Percentiles rank a stretch among this genome's conserved stretches.
These are phyloP conservation scores for Candida koratica DNA, from an alignment of 805 yeast genomes.

Conservation along the genomic window DNA sequence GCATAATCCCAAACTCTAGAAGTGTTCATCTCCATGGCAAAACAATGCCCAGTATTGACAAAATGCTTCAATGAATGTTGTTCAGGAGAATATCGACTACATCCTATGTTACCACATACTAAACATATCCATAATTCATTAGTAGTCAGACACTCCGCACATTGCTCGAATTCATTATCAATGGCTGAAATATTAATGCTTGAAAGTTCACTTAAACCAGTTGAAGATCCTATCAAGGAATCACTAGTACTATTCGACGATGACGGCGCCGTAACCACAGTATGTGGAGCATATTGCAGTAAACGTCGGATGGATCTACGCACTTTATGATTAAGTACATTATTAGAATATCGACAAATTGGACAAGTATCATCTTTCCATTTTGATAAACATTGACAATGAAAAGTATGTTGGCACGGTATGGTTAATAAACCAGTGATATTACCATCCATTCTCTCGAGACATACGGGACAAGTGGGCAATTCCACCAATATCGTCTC, in stretches of 20 bases:
- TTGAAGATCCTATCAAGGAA: not conserved
- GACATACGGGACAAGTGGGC: constrained; percentile 91
- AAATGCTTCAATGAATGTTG: constrained; percentile 86
- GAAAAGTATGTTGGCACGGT: constrained; percentile 91
- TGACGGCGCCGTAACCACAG: not conserved
- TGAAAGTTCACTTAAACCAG: not conserved
- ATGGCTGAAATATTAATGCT: constrained; percentile 7
- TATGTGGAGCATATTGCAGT: constrained; percentile 19
- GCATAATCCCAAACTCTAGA: constrained; percentile 95
- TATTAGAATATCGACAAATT: constrained; percentile 75
- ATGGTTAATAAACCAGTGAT: constrained; percentile 80
- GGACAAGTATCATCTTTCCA: constrained; percentile 93
- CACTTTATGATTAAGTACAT: constrained; percentile 31
- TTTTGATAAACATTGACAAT: constrained; percentile 79
- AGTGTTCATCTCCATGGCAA: constrained; percentile 80
- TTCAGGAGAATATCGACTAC: constrained; percentile 75
- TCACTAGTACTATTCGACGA: not conserved
- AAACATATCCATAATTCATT: constrained; percentile 84
- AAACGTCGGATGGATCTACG: constrained; percentile 31
- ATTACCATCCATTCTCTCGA: constrained; percentile 80
- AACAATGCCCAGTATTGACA: constrained; percentile 74
- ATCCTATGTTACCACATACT: constrained; percentile 88
- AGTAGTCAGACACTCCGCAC: constrained; percentile 54
- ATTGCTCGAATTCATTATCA: constrained; percentile 25
- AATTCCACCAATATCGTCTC: constrained; percentile 45